phyloP scores from a whole-genome alignment of 305 asterid species.

The Fraxinus floribunda region DNA sequence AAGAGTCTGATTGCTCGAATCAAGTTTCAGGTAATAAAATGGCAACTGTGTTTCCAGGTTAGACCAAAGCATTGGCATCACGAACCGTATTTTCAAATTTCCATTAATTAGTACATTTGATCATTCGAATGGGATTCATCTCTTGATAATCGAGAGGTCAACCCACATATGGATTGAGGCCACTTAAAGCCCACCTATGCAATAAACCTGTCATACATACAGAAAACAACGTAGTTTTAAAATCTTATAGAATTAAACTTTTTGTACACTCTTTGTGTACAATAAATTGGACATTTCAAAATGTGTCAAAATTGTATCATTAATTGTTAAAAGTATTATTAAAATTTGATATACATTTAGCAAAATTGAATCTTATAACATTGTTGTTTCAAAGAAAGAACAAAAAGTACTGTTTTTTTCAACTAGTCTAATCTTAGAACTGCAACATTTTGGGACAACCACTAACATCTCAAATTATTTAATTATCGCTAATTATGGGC shows the following conservation, averaged over 20 bases:
- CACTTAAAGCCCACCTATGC: not conserved
- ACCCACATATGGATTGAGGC: not conserved
- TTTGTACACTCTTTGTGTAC: too few relatives aligned
- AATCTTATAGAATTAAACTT: too few relatives aligned
- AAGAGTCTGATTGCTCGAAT: not conserved
- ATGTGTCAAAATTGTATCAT: too few relatives aligned
- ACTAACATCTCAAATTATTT: not conserved
- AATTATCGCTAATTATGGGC: conserved; percentile 26
- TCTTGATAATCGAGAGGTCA: not conserved
- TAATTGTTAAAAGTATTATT: too few relatives aligned
- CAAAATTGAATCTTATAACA: not conserved
- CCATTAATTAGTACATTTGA: not conserved
- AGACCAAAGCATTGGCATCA: not conserved
- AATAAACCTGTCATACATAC: not conserved
- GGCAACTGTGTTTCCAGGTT: not conserved
- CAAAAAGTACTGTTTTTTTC: not conserved
- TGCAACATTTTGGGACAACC: not conserved
- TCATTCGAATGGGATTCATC: not conserved
- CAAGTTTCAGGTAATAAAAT: not conserved
- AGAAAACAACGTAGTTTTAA: too few relatives aligned
- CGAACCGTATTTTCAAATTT: too few relatives aligned
- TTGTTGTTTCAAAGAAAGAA: not conserved
- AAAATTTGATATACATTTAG: too few relatives aligned
- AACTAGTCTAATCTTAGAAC: not conserved
- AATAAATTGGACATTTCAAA: too few relatives aligned